Percentiles rank a stretch among this genome's conserved stretches.
Conservation (phyloP, 2,329 filamentous ascomycete genomes). For the Botrytis aclada region DNA sequence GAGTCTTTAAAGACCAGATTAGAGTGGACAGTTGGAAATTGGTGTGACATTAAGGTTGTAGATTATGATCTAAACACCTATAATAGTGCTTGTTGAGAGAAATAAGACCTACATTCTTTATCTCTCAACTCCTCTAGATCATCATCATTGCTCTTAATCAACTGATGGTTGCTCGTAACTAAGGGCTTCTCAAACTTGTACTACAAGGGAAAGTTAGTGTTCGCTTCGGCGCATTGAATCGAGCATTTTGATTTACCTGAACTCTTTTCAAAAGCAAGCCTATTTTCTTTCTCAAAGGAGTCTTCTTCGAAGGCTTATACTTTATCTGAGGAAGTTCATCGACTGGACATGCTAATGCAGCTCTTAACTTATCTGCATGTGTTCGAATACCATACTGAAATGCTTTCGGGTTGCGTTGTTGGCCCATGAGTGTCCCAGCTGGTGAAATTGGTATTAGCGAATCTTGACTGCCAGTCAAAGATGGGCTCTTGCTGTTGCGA, state of each 20-base stretch:
- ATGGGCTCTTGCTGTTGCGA: background rate
- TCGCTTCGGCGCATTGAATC: background rate
- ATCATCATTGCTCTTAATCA: background rate
- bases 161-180: background rate
- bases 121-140: background rate
- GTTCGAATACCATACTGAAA: background rate
- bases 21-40: background rate
- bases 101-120: background rate
- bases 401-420: background rate
- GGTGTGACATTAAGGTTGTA: background rate
- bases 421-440: background rate
- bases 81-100: background rate
- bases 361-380: slow-evolving; percentile 10
- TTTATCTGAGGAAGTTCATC: background rate
- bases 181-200: background rate
- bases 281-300: slow-evolving; percentile 8
- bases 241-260: background rate
- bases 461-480: slow-evolving; percentile 10
- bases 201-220: background rate
- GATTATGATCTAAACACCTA: background rate
- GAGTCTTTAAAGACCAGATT: background rate
- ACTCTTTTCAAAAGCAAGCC: background rate
- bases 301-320: background rate
- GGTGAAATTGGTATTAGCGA: background rate
- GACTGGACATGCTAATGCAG: slow-evolving; percentile 6